These are phyloP conservation scores for Paramecium biaurelia DNA, from an alignment of 73 alveolate genomes.

Conservation along the genomic window DNA sequence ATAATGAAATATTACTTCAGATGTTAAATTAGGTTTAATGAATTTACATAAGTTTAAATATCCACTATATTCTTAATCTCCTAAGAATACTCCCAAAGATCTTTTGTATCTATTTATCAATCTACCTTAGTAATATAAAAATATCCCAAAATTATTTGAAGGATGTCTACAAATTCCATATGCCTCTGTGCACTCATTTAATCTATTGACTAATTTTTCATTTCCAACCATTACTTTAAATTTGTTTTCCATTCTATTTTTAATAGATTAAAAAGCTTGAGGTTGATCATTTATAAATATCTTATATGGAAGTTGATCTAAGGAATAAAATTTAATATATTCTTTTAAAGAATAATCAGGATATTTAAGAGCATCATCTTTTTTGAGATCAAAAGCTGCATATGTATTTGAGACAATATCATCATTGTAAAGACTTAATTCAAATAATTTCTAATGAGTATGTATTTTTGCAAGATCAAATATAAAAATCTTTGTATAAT, in stretches of 20 bases:
- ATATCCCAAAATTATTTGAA: background rate
- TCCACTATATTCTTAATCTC: background rate
- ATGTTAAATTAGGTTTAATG: constrained; percentile 16
- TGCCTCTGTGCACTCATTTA: background rate
- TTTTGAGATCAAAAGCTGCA: background rate
- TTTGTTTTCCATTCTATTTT: background rate
- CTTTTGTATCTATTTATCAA: constrained; percentile 1
- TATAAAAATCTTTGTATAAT: background rate
- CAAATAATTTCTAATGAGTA: background rate
- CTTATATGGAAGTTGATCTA: background rate
- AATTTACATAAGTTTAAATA: constrained; percentile 1
- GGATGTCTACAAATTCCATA: background rate
- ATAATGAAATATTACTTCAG: background rate
- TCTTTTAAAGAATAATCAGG: constrained; percentile 36
- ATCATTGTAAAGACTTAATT: background rate
- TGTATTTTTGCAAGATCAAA: background rate
- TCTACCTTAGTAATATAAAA: constrained; percentile 10
- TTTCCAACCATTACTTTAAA: background rate
- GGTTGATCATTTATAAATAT: background rate
- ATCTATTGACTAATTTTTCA: background rate
- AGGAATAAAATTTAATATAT: background rate
- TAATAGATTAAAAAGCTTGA: background rate
- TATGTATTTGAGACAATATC: background rate
- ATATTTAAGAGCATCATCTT: background rate
- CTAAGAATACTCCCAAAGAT: background rate